Evolutionary conservation across 192 early-diverging fungal species (phyloP), one percentile per base, ranked within the genome.

Genomic region (Podochytrium sp.): DNA sequence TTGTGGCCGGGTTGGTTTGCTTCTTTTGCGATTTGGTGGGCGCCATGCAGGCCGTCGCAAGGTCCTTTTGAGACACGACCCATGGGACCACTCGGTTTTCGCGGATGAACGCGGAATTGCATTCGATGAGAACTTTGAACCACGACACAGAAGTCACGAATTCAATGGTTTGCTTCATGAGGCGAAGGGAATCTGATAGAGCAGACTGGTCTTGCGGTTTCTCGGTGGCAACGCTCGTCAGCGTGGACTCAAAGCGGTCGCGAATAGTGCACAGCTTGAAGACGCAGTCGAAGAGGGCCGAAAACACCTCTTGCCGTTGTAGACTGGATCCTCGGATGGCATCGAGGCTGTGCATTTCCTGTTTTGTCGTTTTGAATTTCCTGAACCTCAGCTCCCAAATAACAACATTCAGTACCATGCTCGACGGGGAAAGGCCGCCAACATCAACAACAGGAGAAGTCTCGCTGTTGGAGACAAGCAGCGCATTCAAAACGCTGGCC

Each of bases 61-160:
- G 37, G 14, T 65, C 63, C 5, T 23, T 12, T 47, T 65, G 63
- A 5, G 18, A 14, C 29, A 20, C 20, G 6, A 65, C 10, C 63
- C 63, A 65, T 39, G 63, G 63, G 20, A 23, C n/a, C n/a, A 65
- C 35, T 1, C 12, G n/a, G 14, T 65, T 65, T 12, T 49, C 35
- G 7, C 63, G 63, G 5, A 65, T 25, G 16, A 65, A 65, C n/a
- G 12, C 25, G 7, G 41, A 16, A 30, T 65, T 65, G 6, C 41
- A 12, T 49, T 65, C 63, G 16, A 29, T 35, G 7, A 65, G 18
- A n/a, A 47, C 14, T 65, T 65, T 65, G 41, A 65, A 27, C 63
- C 63, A 65, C 3, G 40, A 20, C 25, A 25, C 42, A 25, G 63
- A 47, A n/a, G 29, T 47, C 7, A 42, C 37, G 16, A 30, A 47